These are phyloP conservation scores for Coemansia sp. DNA, from an alignment of 192 early-diverging fungal species.

Conservation along the genomic window DNA sequence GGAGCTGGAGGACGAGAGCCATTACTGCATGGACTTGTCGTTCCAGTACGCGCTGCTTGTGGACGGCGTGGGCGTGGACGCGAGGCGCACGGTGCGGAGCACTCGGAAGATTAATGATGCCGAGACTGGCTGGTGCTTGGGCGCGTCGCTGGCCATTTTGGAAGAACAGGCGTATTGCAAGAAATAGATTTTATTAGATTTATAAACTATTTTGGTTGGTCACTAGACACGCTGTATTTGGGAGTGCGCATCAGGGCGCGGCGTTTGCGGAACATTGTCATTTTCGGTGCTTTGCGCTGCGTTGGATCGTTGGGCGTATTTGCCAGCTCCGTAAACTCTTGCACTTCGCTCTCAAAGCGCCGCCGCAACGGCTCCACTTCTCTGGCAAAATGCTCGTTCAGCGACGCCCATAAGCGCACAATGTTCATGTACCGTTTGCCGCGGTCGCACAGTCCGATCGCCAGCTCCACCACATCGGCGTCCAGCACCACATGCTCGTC, in stretches of 20 bases:
- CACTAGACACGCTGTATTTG: not conserved
- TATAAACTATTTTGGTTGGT: not conserved
- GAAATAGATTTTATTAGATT: not conserved
- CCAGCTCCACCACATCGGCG: conserved; percentile 27
- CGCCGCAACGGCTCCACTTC: conserved; percentile 11
- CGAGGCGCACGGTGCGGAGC: conserved; percentile 65
- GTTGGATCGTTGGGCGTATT: not conserved
- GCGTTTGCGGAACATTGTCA: not conserved
- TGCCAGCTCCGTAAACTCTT: not conserved
- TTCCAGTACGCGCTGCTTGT: conserved; percentile 83
- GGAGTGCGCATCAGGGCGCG: too few relatives aligned
- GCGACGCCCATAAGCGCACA: conserved; percentile 45
- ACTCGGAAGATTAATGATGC: conserved; percentile 89
- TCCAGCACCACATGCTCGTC: conserved; percentile 12
- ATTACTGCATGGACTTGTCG: conserved; percentile 88
- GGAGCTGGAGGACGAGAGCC: conserved; percentile 54
- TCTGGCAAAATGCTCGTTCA: conserved; percentile 24
- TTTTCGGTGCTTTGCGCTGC: not conserved
- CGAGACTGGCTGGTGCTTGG: conserved; percentile 96
- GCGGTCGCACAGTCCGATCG: conserved; percentile 31
- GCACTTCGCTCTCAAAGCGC: not conserved
- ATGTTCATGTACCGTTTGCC: conserved; percentile 39
- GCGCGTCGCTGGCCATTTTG: conserved; percentile 83
- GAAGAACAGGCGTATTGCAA: conserved; percentile 54
- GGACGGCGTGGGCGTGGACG: conserved; percentile 79